These are phyloP conservation scores for Mimosa pudica DNA, from an alignment of 306 rosid species.

Conservation along the genomic window DNA sequence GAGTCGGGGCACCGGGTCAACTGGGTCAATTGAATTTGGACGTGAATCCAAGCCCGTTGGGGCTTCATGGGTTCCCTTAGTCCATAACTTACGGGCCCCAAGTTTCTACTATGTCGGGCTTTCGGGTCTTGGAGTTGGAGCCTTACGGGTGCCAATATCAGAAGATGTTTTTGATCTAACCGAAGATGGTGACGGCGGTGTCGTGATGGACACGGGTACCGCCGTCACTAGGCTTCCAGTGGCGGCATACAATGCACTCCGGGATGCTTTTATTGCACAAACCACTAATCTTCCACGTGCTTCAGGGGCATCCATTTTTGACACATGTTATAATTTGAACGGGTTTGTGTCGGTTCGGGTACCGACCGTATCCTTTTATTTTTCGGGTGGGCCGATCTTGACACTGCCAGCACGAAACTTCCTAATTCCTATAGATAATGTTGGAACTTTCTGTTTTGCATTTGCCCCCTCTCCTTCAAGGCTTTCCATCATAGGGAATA, in stretches of 20 bases:
- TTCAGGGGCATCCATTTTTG: slow-evolving; percentile 68
- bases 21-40: slow-evolving; percentile 74
- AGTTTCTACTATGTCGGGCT: slow-evolving; percentile 78
- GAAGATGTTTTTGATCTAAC: slow-evolving; percentile 51
- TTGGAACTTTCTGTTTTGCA: slow-evolving; percentile 82
- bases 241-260: slow-evolving; percentile 58
- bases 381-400: slow-evolving; percentile 71
- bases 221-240: slow-evolving; percentile 84
- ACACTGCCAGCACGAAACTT: slow-evolving; percentile 81
- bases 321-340: slow-evolving; percentile 67
- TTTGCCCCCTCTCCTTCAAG: slow-evolving; percentile 61
- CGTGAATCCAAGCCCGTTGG: slow-evolving; percentile 78
- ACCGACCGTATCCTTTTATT: slow-evolving; percentile 83
- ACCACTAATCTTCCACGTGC: slow-evolving; percentile 73
- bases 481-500: slow-evolving; percentile 77
- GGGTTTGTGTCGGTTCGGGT: slow-evolving; percentile 87
- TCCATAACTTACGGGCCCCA: slow-evolving; percentile 64
- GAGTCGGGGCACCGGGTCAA: slow-evolving; percentile 55
- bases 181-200: slow-evolving; percentile 71
- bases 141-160: slow-evolving; percentile 54
- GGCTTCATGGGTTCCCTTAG: slow-evolving; percentile 79
- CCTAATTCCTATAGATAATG: slow-evolving; percentile 68
- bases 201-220: slow-evolving; percentile 92
- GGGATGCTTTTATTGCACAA: slow-evolving; percentile 60
- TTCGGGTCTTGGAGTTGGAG: slow-evolving; percentile 83